A percentile compares a stretch with the other conserved stretches of the same genome.
phyloP scores from a whole-genome alignment of 1,284 basidiomycete species.

The Puccinia triticina region DNA sequence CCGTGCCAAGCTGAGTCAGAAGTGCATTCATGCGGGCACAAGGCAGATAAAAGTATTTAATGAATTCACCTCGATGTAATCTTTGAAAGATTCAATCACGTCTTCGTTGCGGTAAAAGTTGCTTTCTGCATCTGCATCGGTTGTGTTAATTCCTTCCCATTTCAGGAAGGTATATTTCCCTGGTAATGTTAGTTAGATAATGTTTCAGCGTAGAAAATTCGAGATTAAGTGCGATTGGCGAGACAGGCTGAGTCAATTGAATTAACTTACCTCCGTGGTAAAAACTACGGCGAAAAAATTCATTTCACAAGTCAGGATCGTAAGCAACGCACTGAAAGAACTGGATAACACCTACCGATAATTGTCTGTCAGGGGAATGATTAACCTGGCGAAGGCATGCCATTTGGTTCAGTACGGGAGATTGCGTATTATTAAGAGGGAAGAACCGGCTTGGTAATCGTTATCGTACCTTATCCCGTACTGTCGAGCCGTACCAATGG shows the following conservation, averaged over 20 bases:
- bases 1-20: background rate
- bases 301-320: background rate
- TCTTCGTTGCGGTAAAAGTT: slow-evolving; percentile 44
- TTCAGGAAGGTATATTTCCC: slow-evolving; percentile 37
- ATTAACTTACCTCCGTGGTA: slow-evolving; percentile 43
- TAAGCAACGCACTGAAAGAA: background rate
- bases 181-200: background rate
- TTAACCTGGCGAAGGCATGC: slow-evolving; percentile 1
- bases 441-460: background rate
- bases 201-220: background rate
- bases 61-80: slow-evolving; percentile 39
- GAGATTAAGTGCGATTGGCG: background rate
- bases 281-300: slow-evolving; percentile 6
- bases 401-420: background rate
- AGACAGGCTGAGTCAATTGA: background rate
- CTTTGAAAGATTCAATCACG: slow-evolving; percentile 37
- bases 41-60: background rate
- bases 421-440: background rate
- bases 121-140: slow-evolving; percentile 23
- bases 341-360: slow-evolving; percentile 30
- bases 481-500: slow-evolving; percentile 38
- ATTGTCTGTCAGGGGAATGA: slow-evolving; percentile 49
- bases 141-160: slow-evolving; percentile 44
- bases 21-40: background rate
- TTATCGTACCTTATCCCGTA: slow-evolving; percentile 37